These are phyloP conservation scores for Lepidium didymum DNA, from an alignment of 345 rosid species.

Conservation along the genomic window DNA sequence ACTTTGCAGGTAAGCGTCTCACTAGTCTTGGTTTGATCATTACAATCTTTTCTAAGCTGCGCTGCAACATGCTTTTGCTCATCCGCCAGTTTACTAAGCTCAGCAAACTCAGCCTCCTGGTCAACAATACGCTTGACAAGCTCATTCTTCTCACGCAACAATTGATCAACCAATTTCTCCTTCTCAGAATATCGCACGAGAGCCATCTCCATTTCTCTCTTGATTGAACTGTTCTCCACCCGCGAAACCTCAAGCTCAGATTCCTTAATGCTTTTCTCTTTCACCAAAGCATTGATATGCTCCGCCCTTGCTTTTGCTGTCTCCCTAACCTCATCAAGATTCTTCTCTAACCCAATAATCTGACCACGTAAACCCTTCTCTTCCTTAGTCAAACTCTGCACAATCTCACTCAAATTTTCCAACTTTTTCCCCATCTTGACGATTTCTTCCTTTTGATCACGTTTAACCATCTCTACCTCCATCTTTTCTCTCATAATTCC, in stretches of 20 bases:
- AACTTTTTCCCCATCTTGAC: slow-evolving; percentile 38
- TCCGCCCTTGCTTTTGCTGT: slow-evolving; percentile 32
- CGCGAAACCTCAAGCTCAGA: slow-evolving; percentile 26
- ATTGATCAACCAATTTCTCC: slow-evolving; percentile 30
- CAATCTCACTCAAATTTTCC: slow-evolving; percentile 23
- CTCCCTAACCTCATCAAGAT: slow-evolving; percentile 28
- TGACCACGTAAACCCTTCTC: slow-evolving; percentile 32
- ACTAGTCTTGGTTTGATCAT: slow-evolving; percentile 35
- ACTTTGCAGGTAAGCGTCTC: slow-evolving; percentile 34
- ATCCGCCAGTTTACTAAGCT: slow-evolving; percentile 37
- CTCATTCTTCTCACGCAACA: slow-evolving; percentile 41
- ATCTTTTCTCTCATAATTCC: slow-evolving; percentile 32
- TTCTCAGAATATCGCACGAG: slow-evolving; percentile 25
- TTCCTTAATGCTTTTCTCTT: slow-evolving; percentile 39
- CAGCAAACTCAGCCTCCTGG: slow-evolving; percentile 39
- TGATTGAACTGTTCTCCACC: slow-evolving; percentile 27
- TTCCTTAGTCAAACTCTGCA: slow-evolving; percentile 34
- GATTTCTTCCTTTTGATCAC: slow-evolving; percentile 27
- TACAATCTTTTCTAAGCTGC: slow-evolving; percentile 29
- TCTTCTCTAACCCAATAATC: slow-evolving; percentile 45
- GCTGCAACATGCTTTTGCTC: slow-evolving; percentile 34
- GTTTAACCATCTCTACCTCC: slow-evolving; percentile 34
- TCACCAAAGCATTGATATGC: slow-evolving; percentile 33
- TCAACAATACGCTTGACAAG: slow-evolving; percentile 30
- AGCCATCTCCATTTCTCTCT: slow-evolving; percentile 21